phyloP scores from a whole-genome alignment of 2,329 filamentous ascomycete species.

The Dactylonectria macrodidyma region DNA sequence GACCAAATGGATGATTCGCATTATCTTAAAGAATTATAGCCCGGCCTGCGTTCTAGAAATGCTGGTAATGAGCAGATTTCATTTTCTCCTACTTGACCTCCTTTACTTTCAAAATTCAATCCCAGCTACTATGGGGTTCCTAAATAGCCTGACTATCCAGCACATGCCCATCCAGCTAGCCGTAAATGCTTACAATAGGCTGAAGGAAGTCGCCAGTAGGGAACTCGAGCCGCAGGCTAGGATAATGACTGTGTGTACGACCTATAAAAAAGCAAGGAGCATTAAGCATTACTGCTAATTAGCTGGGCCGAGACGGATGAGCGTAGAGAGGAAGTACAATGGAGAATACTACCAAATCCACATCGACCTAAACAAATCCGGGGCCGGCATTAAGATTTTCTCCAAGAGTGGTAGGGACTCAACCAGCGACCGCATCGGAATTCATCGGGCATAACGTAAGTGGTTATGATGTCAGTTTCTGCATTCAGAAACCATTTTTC shows the following conservation, averaged over 20 bases:
- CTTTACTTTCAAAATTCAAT: conserved; percentile 6
- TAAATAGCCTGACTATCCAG: too few relatives aligned
- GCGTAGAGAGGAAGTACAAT: neutral
- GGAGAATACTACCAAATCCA: neutral
- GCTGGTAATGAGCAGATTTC: conserved; percentile 18
- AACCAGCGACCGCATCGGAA: too few relatives aligned
- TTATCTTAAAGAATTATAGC: conserved; percentile 11
- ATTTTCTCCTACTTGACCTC: neutral
- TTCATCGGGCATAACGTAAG: too few relatives aligned
- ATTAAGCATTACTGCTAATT: conserved; percentile 6
- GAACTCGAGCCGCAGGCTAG: conserved; percentile 1
- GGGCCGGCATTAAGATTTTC: neutral
- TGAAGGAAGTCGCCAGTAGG: neutral
- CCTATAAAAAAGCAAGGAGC: conserved; percentile 5
- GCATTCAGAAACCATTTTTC: too few relatives aligned
- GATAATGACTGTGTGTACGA: neutral
- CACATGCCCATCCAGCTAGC: too few relatives aligned
- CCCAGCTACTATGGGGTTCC: too few relatives aligned
- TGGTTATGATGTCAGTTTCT: too few relatives aligned
- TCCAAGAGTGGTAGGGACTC: too few relatives aligned
- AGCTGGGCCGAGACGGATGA: neutral
- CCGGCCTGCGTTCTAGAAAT: conserved; percentile 10
- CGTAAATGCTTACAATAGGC: neutral
- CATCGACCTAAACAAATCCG: neutral
- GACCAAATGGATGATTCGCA: conserved; percentile 35